Base-by-base conservation (phyloP, 495 filamentous ascomycete genomes). In the Geoglossum glabrum region DNA sequence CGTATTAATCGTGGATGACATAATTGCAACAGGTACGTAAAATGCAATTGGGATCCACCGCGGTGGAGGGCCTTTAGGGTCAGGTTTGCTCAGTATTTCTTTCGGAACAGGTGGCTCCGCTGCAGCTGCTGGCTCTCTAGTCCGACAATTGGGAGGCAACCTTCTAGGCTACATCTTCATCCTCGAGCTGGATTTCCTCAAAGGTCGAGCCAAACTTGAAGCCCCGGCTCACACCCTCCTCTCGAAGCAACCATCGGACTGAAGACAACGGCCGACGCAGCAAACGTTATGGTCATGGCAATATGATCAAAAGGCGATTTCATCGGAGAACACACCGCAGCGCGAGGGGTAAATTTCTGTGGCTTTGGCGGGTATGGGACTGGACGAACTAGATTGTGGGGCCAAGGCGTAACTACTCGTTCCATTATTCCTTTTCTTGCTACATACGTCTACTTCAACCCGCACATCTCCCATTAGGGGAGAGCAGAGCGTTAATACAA, bases 1-100 rank as follows among this genome's bases (percentile, higher is more conserved):
- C 67, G 90, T 95, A 21, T 70, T 99, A 60, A 76, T 99, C 54
- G 85, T 99, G 45, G 92, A 99, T 67, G 92, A 99, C 68, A 90
- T 99, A 64, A 97, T 99, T 71, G 92, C 92, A 34, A 99, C 92
- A 61, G 92, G 92, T 94, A 76, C 68, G 82, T 69, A 25, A 15
- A 45, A n/a, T 23, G 13, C 28, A 21, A 3, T 57, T 11, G 25
- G 26, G 47, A 33, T 13, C 31, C 10, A 8, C 36, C 4, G 3
- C 36, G 11, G 36, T 3, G 5, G 36, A 15, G 11, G 43, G 19
- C 19, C 31, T 10, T 27, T 15, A 17, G 17, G 49, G 11, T 15
- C 25, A 52, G 28, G 17, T 4, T 56, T 17, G 8, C 33, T 56
- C 31, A 40, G 10, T 3, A 46, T 23, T 38, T 10, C 26, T 28